Evolutionary conservation across 2,329 filamentous ascomycete genomes (phyloP).

Genomic region (Fusarium multiceps): DNA sequence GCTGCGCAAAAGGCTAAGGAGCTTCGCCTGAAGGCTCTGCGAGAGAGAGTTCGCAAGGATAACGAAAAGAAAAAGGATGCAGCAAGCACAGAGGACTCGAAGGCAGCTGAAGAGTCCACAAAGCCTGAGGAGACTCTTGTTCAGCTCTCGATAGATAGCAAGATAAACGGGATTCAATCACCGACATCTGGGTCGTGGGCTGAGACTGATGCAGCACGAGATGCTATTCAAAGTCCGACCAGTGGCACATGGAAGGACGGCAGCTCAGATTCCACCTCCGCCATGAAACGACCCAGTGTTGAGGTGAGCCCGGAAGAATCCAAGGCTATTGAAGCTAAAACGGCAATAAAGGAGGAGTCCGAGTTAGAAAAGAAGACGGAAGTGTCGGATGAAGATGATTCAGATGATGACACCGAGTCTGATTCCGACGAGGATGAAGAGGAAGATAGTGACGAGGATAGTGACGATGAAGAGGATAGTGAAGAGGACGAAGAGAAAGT

Average conservation of each 20-base stretch:
- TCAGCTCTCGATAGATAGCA: slow-evolving; percentile 15
- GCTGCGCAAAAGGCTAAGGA: slow-evolving; percentile 73
- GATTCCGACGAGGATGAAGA: slow-evolving; percentile 33
- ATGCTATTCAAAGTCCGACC: slow-evolving; percentile 57
- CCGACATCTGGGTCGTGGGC: slow-evolving; percentile 59
- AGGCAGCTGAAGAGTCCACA: slow-evolving; percentile 14
- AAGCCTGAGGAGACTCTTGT: slow-evolving; percentile 15
- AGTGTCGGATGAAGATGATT: slow-evolving; percentile 42
- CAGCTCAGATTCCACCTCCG: slow-evolving; percentile 4
- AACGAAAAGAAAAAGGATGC: slow-evolving; percentile 25
- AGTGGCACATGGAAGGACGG: slow-evolving; percentile 56
- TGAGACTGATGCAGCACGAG: slow-evolving; percentile 41
- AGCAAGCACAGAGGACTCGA: not conserved
- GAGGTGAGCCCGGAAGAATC: slow-evolving; percentile 54
- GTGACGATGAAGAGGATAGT: slow-evolving; percentile 39
- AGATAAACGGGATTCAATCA: slow-evolving; percentile 55
- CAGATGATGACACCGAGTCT: slow-evolving; percentile 19
- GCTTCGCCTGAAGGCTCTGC: slow-evolving; percentile 63
- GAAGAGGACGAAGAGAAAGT: slow-evolving; percentile 37
- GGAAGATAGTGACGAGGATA: slow-evolving; percentile 27
- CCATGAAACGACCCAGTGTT: slow-evolving; percentile 34
- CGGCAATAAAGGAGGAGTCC: slow-evolving; percentile 54
- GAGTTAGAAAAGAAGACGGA: slow-evolving; percentile 51
- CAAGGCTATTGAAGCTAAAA: slow-evolving; percentile 52
- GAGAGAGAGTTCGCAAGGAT: slow-evolving; percentile 65